Evolutionary conservation across 805 yeast species (phyloP), one percentile per base, ranked within the genome.

Genomic region (Candida yuanshanica): DNA sequence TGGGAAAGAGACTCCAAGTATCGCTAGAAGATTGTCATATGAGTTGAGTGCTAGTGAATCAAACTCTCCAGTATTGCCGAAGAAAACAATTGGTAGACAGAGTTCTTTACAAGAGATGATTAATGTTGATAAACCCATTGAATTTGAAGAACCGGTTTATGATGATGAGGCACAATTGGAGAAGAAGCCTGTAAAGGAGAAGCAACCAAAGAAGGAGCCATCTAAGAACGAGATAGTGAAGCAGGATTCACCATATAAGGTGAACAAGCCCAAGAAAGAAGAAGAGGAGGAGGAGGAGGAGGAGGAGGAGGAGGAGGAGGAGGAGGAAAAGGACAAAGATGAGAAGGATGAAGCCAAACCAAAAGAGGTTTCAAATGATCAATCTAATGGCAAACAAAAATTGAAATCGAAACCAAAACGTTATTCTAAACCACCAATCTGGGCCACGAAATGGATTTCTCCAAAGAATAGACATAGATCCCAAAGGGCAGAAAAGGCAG

Each of bases 381-480:
- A 27, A 14, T 14, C 11, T 12, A 27, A n/a, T 14, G 31, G 31
- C 14, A 8, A n/a, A 14, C 31, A 10, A 14, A 80, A 81, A 60
- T 89, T 93, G 2, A 73, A 62, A 41, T 64, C 18, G 9, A 80
- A 81, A 60, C 90, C 93, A 2, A 73, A 62, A 41, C 64, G 84
- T 50, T 83, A 83, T 59, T 61, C 62, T 12, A 68, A 64, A 35
- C 84, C 84, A 4, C 96, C 96, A 5, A 69, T 78, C 5, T 89
- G 95, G 95, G 95, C 96, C 0, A 81, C 72, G 47, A 82, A 79
- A 52, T 86, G 83, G 80, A 39, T 34, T 24, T 38, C 24, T 14
- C 23, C 48, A n/a, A 36, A 33, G 35, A 20, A 29, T 10, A 27
- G 31, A 27, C 31, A 27, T 6, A 27, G 18, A 27, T 14, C 31